phyloP scores from a whole-genome alignment of 176 grass and related monocot species.

The Areca catechu region DNA sequence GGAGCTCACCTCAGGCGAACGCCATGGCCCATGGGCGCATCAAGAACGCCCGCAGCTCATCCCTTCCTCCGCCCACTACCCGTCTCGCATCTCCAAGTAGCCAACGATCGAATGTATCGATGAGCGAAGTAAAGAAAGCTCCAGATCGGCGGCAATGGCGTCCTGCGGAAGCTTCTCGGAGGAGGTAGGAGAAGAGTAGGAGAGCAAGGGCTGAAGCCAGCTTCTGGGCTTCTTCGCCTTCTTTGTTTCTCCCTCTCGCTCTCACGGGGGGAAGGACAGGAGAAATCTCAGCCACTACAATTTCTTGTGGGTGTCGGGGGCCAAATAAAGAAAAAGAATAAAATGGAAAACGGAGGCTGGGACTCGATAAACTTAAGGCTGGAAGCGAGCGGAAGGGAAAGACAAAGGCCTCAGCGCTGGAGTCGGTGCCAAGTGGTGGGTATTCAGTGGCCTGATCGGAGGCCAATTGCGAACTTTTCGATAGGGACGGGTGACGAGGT shows the following conservation, averaged over 20 bases:
- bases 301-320: slow-evolving; percentile 49
- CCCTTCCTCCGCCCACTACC: slow-evolving; percentile 6
- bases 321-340: not conserved
- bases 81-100: slow-evolving; percentile 1
- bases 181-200: not conserved
- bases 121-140: not conserved
- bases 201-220: not conserved
- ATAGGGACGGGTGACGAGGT: too few species aligned
- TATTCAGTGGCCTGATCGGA: not conserved
- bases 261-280: slow-evolving; percentile 1
- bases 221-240: not conserved
- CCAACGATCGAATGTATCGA: too few species aligned
- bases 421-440: not conserved
- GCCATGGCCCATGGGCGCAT: slow-evolving; percentile 24
- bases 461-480: not conserved
- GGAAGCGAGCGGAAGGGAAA: not conserved
- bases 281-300: slow-evolving; percentile 87
- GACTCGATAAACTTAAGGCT: not conserved
- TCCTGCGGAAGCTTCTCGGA: not conserved
- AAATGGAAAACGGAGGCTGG: not conserved
- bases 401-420: not conserved
- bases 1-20: slow-evolving; percentile 43
- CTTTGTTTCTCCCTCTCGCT: too few species aligned
- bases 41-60: slow-evolving; percentile 24
- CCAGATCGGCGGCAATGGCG: not conserved